These are phyloP conservation scores for Sphaerobolus stellatus DNA, from an alignment of 1,284 basidiomycete genomes.

Conservation along the genomic window DNA sequence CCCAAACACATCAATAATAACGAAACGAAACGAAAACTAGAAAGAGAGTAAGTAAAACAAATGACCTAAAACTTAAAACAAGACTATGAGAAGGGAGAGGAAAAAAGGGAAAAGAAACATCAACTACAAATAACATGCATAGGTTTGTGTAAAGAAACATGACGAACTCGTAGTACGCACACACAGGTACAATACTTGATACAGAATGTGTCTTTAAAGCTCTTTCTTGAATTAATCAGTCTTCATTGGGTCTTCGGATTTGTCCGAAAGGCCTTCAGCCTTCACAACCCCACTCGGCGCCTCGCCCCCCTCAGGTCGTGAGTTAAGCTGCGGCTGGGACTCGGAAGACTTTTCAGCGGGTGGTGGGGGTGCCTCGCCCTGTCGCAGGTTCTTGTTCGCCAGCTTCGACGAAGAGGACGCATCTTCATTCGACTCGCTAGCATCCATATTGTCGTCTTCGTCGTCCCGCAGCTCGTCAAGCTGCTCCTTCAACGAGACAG, in stretches of 20 bases:
- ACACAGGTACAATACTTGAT: too few species aligned
- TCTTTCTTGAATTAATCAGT: conserved; percentile 1
- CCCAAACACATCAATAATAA: too few species aligned
- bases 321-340: conserved; percentile 51
- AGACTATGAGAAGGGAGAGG: too few species aligned
- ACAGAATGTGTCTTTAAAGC: too few species aligned
- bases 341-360: conserved; percentile 41
- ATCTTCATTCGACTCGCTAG: conserved; percentile 19
- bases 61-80: too few species aligned
- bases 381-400: conserved; percentile 26
- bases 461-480: conserved; percentile 58
- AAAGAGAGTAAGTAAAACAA: too few species aligned
- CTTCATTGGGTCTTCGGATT: conserved; percentile 68
- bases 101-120: too few species aligned
- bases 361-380: conserved; percentile 49
- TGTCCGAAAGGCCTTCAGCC: conserved; percentile 72
- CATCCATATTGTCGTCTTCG: conserved; percentile 18
- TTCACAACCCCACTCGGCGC: conserved; percentile 54
- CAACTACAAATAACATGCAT: too few species aligned
- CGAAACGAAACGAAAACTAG: too few species aligned
- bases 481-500: conserved; percentile 56
- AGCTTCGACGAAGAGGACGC: conserved; percentile 15
- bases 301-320: conserved; percentile 56
- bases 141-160: too few species aligned
- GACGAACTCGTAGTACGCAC: too few species aligned